Base-by-base conservation (phyloP, 768 basidiomycete species). In the Roridomyces roridus region DNA sequence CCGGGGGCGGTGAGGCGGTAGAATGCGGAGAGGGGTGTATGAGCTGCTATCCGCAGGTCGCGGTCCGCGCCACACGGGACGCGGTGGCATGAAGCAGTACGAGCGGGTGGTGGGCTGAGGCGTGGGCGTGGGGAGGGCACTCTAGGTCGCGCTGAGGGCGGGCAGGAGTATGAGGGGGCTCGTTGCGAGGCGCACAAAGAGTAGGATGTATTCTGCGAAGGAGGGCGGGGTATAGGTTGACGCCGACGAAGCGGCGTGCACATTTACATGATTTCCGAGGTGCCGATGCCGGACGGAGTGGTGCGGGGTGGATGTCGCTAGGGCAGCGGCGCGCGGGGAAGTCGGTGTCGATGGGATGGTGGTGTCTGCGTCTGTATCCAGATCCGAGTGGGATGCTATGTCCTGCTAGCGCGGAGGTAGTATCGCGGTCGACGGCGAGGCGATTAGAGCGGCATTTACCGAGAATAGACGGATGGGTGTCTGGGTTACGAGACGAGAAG, bases 401-500 rank as follows among this genome's bases (percentile, higher is more conserved):
- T n/a, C n/a, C n/a, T 6, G 46, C 21, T 35, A 47, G 35, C 46
- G 34, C 20, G 34, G 34, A 35, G n/a, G n/a, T n/a, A n/a, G n/a
- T n/a, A n/a, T n/a, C n/a, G n/a, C n/a, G n/a, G n/a, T n/a, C n/a
- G n/a, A n/a, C n/a, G n/a, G n/a, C n/a, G n/a, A n/a, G n/a, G n/a
- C n/a, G 35, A 48, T 35, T 21, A 29, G 46, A 36, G 46, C 26
- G 37, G 48, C 36, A 49, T 28, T 18, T 18, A 40, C 26, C 40
- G 28, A 41, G 36, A 39, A 48, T 44, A 25, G 35, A 37, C 46
- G 24, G 39, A n/a, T 50, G 48, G 48, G 48, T 40, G 48, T 29
- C 39, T 50, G 39, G 5, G 48, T 50, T 50, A 41, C 40, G 49
- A 51, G 40, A 51, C 49, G 49, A 51, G 49, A 42, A 51, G 49